These are phyloP conservation scores for Zanthoxylum bungeanum DNA, from an alignment of 345 rosid species.

Conservation along the genomic window DNA sequence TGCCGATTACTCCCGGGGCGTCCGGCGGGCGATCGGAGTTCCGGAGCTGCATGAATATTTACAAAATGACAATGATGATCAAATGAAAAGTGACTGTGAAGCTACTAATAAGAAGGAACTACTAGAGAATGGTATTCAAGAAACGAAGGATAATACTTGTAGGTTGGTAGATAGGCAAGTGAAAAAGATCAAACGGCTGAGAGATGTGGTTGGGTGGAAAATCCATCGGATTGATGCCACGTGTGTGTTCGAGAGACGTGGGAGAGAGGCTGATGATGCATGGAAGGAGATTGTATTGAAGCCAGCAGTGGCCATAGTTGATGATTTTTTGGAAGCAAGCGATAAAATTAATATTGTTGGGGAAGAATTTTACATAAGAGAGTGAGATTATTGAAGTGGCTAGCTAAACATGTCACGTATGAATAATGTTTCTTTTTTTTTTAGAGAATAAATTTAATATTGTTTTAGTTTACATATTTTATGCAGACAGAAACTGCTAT, in stretches of 20 bases:
- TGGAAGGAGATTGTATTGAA: slow-evolving; percentile 12
- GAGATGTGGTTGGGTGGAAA: slow-evolving; percentile 31
- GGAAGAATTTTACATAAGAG: not conserved
- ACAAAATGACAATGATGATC: not conserved
- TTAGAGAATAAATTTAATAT: too few species aligned
- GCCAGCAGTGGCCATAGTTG: not conserved
- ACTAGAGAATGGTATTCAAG: slow-evolving; percentile 26
- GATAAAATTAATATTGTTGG: too few species aligned
- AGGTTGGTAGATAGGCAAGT: slow-evolving; percentile 29
- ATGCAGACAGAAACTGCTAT: not conserved
- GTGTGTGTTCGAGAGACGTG: not conserved
- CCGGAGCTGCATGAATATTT: slow-evolving; percentile 39
- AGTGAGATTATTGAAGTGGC: not conserved
- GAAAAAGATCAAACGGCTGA: slow-evolving; percentile 30
- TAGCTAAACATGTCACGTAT: not conserved
- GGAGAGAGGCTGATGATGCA: not conserved
- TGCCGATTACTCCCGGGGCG: slow-evolving; percentile 24
- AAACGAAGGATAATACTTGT: slow-evolving; percentile 40
- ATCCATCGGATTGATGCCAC: slow-evolving; percentile 46
- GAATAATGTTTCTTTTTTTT: too few species aligned
- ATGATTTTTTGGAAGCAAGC: not conserved
- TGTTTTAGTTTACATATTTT: not conserved
- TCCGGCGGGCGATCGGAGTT: slow-evolving; percentile 39
- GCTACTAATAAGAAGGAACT: not conserved
- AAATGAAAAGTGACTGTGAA: slow-evolving; percentile 15